These are phyloP conservation scores for Phaeosphaeria sp. DNA, from an alignment of 2,329 filamentous ascomycete genomes.

Conservation along the genomic window DNA sequence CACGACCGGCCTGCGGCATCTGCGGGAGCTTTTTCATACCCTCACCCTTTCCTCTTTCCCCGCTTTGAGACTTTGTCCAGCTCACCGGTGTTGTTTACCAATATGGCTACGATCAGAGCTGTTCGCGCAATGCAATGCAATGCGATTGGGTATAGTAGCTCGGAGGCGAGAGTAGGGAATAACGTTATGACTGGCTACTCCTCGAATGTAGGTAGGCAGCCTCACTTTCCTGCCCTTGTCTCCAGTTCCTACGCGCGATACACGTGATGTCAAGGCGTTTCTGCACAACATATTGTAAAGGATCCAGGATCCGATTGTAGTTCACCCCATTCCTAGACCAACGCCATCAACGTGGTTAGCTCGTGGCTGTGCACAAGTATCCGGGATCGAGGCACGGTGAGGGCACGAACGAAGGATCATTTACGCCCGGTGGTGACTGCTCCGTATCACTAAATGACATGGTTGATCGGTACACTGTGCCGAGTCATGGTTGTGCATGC, in stretches of 20 bases:
- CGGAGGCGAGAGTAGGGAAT: too few relatives aligned
- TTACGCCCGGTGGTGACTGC: neutral
- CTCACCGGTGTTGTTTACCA: neutral
- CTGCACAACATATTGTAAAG: neutral
- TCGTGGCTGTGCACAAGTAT: neutral
- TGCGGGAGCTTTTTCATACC: too few relatives aligned
- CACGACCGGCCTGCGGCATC: neutral
- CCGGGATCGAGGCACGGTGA: neutral
- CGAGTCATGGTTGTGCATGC: neutral
- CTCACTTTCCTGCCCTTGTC: too few relatives aligned
- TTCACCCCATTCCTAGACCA: neutral
- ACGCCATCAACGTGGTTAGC: neutral
- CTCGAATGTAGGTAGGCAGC: neutral
- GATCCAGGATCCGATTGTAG: neutral
- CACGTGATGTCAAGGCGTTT: too few relatives aligned
- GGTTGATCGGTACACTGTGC: neutral
- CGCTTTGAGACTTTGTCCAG: neutral
- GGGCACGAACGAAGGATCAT: neutral
- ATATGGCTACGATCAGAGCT: neutral
- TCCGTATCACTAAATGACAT: neutral
- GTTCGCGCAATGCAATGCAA: too few relatives aligned
- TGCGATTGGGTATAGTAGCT: neutral
- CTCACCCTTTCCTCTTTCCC: neutral
- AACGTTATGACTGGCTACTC: too few relatives aligned
- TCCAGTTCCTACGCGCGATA: too few relatives aligned